Evolutionary conservation across 805 yeast genomes (phyloP).

Genomic region (Barnettozyma sp.): DNA sequence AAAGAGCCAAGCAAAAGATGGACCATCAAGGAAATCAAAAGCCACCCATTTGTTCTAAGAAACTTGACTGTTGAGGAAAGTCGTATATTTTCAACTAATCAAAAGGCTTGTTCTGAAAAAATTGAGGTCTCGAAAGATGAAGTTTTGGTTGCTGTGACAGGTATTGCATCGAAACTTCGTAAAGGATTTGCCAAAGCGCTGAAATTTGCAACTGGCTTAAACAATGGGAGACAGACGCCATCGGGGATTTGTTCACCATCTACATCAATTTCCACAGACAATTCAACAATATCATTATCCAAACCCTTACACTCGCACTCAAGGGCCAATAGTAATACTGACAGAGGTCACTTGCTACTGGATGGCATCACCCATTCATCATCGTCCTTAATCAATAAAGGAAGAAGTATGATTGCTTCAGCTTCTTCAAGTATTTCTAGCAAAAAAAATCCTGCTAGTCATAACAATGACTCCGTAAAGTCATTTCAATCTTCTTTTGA

Average conservation of each 20-base stretch:
- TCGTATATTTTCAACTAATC: slow-evolving; percentile 18
- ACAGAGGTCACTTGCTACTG: slow-evolving; percentile 1
- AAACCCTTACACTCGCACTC: slow-evolving; percentile 9
- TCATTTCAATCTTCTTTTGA: slow-evolving; percentile 21
- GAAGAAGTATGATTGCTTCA: background rate
- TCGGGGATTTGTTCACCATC: background rate
- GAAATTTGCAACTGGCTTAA: slow-evolving; percentile 20
- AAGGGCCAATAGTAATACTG: slow-evolving; percentile 5
- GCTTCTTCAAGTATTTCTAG: background rate
- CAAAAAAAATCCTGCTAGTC: background rate
- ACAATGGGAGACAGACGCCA: background rate
- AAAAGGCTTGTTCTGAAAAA: slow-evolving; percentile 25
- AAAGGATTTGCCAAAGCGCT: slow-evolving; percentile 24
- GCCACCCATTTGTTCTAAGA: slow-evolving; percentile 60
- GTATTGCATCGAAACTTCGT: slow-evolving; percentile 62
- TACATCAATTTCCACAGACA: background rate
- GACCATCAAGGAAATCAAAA: slow-evolving; percentile 63
- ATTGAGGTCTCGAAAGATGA: slow-evolving; percentile 63
- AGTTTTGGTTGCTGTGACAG: slow-evolving; percentile 69
- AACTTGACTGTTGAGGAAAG: slow-evolving; percentile 30
- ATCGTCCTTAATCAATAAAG: slow-evolving; percentile 3
- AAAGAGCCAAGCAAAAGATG: slow-evolving; percentile 67
- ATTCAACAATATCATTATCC: background rate
- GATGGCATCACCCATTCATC: slow-evolving; percentile 1
- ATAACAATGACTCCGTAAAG: slow-evolving; percentile 8